A percentile compares a stretch with the other conserved stretches of the same genome.
phyloP scores from a whole-genome alignment of 768 basidiomycete species.

The Auricularia sp. region DNA sequence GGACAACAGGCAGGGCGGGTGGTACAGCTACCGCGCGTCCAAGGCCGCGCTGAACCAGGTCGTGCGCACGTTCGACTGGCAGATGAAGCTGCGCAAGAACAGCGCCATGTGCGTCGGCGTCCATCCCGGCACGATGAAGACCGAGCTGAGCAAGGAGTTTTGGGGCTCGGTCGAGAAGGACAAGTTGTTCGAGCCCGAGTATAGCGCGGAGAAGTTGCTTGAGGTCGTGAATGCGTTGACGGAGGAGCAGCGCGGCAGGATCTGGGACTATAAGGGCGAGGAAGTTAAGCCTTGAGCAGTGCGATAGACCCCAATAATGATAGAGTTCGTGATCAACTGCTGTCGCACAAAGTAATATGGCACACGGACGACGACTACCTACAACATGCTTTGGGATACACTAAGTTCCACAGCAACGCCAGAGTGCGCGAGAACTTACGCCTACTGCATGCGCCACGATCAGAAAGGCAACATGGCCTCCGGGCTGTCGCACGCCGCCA shows the following conservation, averaged over 20 bases:
- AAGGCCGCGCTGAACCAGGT: conserved; percentile 57
- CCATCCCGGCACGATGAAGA: conserved; percentile 54
- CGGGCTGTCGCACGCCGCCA: no score
- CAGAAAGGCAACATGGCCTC: no score
- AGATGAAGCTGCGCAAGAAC: conserved; percentile 37
- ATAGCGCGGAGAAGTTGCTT: conserved; percentile 38
- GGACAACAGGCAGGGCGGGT: conserved; percentile 49
- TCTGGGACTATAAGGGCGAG: conserved; percentile 53
- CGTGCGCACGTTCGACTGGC: conserved; percentile 49
- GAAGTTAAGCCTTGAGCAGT: conserved; percentile 21
- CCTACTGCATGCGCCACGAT: no score
- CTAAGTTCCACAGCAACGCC: no score
- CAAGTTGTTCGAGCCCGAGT: conserved; percentile 40
- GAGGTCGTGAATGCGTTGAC: conserved; percentile 36
- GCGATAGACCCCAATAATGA: no score
- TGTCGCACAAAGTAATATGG: no score
- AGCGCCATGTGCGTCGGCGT: conserved; percentile 45
- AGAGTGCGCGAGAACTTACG: no score
- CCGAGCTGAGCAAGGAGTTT: conserved; percentile 45
- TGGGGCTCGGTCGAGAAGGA: conserved; percentile 32
- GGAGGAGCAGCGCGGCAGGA: conserved; percentile 33
- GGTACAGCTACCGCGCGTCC: conserved; percentile 54
- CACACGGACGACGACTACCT: no score
- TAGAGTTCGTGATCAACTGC: no score
- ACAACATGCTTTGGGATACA: no score